Evolutionary conservation across 2,329 filamentous ascomycete genomes (phyloP), one percentile per base, ranked within the genome.

Genomic region (Beauveria brongniartii): DNA sequence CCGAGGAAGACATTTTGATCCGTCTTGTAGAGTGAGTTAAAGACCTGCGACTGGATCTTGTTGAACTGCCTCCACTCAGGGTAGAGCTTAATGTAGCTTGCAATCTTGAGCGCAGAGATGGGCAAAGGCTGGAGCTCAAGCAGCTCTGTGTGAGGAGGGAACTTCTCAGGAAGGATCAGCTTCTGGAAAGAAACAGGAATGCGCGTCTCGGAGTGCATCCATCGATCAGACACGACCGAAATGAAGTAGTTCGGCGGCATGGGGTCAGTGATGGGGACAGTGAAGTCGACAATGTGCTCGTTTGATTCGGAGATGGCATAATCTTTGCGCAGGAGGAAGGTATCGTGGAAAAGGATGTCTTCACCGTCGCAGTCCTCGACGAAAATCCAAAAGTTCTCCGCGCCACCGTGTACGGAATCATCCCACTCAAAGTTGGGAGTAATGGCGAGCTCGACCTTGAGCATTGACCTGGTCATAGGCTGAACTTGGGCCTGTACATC

Each of bases 221-320:
- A 99, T 67, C 94, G 83, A 73, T 99, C 94, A 3, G 93, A 97
- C 22, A 97, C 78, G 44, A 99, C 84, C 0, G 92, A 94, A 68
- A 99, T 91, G 76, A 99, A 99, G 77, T 99, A 99, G 73, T 99
- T 96, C 0, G 95, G 94, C 16, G 94, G 94, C 90, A 97, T 96
- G 0, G 95, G 95, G 67, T 99, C 94, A 0, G 91, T 92, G 66
- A 99, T 96, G 0, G 94, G 90, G 3, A 97, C 93, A 0, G 93
- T 97, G 68, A 99, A 94, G 67, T 99, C 94, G 30, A 99, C 89
- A 12, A 97, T 76, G 74, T 99, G 94, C 76, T 97, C 93, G 65
- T 93, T 97, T 72, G 88, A 84, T 69, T 97, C 93, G 1, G 88
- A 82, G 63, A 85, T 79, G 5, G 92, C 92, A 70, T 96, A 97